Conservation (phyloP, 2,329 filamentous ascomycete genomes). For the Orbilia quercus region DNA sequence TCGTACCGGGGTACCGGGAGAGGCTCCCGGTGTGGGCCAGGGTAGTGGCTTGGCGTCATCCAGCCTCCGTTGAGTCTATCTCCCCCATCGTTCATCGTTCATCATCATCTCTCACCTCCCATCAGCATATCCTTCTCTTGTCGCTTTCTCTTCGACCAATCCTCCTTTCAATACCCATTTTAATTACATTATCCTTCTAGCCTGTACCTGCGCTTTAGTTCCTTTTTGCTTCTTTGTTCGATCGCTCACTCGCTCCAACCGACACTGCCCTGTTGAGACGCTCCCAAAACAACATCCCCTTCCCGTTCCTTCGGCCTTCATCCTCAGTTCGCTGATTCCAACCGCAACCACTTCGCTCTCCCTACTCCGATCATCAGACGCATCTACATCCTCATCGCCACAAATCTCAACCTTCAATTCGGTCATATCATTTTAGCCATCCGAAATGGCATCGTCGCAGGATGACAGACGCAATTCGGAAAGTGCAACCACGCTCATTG, state of each 20-base stretch:
- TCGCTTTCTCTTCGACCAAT: neutral
- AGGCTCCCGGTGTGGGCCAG: no score
- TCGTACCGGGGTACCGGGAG: no score
- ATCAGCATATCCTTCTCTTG: neutral
- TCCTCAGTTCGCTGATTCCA: constrained; percentile 9
- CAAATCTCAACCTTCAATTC: constrained; percentile 17
- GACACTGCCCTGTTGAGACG: constrained; percentile 20
- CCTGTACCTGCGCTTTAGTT: constrained; percentile 2
- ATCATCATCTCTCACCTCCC: neutral
- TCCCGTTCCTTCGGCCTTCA: constrained; percentile 28
- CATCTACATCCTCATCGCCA: constrained; percentile 58
- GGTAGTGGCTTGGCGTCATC: neutral
- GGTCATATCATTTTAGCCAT: neutral
- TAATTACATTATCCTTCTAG: neutral
- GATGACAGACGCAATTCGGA: constrained; percentile 60
- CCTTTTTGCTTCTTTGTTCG: constrained; percentile 27
- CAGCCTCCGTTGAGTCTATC: neutral
- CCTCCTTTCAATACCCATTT: neutral
- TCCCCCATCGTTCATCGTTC: neutral
- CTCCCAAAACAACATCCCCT: constrained; percentile 9
- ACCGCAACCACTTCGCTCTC: neutral
- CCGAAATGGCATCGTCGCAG: constrained; percentile 62
- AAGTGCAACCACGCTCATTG: constrained; percentile 61
- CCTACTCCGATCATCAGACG: neutral
- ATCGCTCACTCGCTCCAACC: constrained; percentile 28